A percentile compares a stretch with the other conserved stretches of the same genome.
These are phyloP conservation scores for Zygoascus meyerae DNA, from an alignment of 1,139 yeast genomes.

Conservation along the genomic window DNA sequence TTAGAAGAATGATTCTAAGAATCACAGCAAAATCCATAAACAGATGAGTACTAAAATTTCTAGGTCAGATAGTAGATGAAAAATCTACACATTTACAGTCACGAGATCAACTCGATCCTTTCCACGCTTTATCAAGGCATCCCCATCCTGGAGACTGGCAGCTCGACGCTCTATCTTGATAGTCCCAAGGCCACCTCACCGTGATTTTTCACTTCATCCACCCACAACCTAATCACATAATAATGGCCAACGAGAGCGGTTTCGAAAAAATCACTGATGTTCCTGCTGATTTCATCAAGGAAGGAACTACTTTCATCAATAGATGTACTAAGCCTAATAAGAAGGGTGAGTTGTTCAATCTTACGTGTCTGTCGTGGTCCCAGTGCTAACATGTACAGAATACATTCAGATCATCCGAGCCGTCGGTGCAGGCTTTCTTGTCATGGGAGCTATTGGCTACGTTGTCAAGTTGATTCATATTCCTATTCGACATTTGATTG, in stretches of 20 bases:
- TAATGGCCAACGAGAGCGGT: slow-evolving; percentile 16
- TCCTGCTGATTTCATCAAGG: slow-evolving; percentile 86
- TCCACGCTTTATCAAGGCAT: too few species aligned
- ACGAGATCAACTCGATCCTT: too few species aligned
- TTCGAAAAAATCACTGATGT: slow-evolving; percentile 81
- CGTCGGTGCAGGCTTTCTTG: slow-evolving; percentile 91
- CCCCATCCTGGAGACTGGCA: too few species aligned
- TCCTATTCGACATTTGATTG: slow-evolving; percentile 92
- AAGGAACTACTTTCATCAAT: slow-evolving; percentile 80
- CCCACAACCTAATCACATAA: too few species aligned
- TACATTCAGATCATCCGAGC: slow-evolving; percentile 86
- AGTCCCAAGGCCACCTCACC: too few species aligned
- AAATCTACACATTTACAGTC: too few species aligned
- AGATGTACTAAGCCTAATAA: slow-evolving; percentile 91
- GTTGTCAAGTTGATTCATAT: slow-evolving; percentile 91
- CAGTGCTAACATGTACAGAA: slow-evolving; percentile 40
- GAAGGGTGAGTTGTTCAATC: slow-evolving; percentile 49
- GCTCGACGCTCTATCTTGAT: too few species aligned
- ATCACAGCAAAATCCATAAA: too few species aligned
- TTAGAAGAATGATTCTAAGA: too few species aligned
- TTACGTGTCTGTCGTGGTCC: neutral
- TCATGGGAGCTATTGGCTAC: slow-evolving; percentile 98
- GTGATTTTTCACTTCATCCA: too few species aligned
- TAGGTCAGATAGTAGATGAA: too few species aligned
- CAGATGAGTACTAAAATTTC: too few species aligned